Evolutionary conservation across 2,329 filamentous ascomycete species (phyloP).

Genomic region (Aspergillus niger): DNA sequence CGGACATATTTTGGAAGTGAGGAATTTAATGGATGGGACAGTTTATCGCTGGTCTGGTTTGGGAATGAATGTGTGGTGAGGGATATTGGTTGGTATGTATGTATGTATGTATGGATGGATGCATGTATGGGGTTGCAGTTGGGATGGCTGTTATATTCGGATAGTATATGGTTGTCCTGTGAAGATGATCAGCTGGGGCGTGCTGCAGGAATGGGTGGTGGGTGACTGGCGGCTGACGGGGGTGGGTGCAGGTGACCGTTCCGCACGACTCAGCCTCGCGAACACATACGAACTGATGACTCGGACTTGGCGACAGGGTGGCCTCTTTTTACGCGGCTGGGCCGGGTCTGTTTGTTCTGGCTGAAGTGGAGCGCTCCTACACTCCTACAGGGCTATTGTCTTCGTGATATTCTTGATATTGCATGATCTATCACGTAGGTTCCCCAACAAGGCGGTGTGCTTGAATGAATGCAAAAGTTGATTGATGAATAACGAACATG

Average conservation of each 20-base stretch:
- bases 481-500: neutral
- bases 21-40: neutral
- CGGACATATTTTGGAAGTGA: constrained; percentile 46
- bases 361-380: too few relatives aligned
- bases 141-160: neutral
- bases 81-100: neutral
- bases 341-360: too few relatives aligned
- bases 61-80: neutral
- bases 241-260: neutral
- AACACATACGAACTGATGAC: neutral
- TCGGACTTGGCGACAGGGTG: neutral
- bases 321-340: neutral
- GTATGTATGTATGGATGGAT: neutral
- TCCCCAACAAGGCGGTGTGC: neutral
- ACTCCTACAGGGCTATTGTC: too few relatives aligned
- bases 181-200: neutral
- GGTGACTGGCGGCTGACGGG: neutral
- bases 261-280: constrained; percentile 1
- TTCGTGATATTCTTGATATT: neutral
- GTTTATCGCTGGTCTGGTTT: too few relatives aligned
- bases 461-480: neutral
- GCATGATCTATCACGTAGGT: neutral
- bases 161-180: neutral
- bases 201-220: neutral
- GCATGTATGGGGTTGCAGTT: neutral